phyloP scores from a whole-genome alignment of 345 rosid genomes.

The Psidium friedrichsthalianum region DNA sequence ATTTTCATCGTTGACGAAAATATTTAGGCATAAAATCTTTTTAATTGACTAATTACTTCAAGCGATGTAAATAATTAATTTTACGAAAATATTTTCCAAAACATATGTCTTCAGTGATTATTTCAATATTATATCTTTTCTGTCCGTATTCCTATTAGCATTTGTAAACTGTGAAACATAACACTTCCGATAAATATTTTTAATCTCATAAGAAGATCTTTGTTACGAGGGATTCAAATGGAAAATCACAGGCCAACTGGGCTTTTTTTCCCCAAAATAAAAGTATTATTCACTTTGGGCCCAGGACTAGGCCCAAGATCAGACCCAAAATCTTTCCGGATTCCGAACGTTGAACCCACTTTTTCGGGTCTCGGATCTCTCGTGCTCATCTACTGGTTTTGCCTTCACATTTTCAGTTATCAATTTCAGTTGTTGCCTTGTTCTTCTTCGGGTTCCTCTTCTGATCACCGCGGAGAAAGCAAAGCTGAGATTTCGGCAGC shows the following conservation, averaged over 20 bases:
- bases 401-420: not conserved
- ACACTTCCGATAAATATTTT: rapidly evolving
- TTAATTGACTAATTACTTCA: not conserved
- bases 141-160: not conserved
- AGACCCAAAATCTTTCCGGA: not conserved
- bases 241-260: not conserved
- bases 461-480: not conserved
- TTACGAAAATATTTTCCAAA: not conserved
- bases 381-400: not conserved
- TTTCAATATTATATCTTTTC: not conserved
- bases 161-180: not conserved
- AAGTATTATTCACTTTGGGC: not conserved
- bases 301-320: not conserved
- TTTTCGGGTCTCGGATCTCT: not conserved
- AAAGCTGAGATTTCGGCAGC: not conserved
- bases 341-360: not conserved
- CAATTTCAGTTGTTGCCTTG: not conserved
- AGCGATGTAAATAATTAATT: not conserved
- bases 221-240: not conserved
- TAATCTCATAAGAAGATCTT: not conserved
- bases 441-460: not conserved
- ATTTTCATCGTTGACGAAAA: not conserved
- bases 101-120: not conserved
- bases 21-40: not conserved
- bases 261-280: not conserved